Evolutionary conservation across 2,329 filamentous ascomycete genomes (phyloP), one percentile per base, ranked within the genome.

Genomic region (Colletotrichum aenigma): DNA sequence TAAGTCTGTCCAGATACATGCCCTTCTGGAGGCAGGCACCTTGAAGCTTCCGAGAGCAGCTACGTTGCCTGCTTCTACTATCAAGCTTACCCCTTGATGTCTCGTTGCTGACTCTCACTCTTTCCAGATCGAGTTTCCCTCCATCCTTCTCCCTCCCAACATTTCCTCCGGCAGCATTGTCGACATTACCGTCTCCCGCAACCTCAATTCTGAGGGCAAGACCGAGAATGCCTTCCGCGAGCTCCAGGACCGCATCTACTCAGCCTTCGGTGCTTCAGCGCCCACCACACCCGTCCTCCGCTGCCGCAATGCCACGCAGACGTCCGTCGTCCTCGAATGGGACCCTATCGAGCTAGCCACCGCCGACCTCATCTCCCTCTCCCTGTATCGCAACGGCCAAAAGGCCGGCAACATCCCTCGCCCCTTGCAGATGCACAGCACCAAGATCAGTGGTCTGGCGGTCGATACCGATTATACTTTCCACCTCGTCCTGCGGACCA

Each of bases 321-420:
- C 97, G n/a, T 97, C 95, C 32, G 94, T 98, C 61, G 97, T 99
- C 48, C 94, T 99, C 68, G 97, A 98, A 87, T 99, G 97, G 97
- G 97, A 98, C 78, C 95, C 96, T 38, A 94, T 99, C 82, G 91
- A 96, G 81, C 92, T 98, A 66, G 97, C 96, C 26, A 98, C 96
- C 7, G 96, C 97, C 78, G 95, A 97, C 83, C 90, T 98, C 77
- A 93, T 97, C 81, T 96, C 94, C 66, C 91, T 99, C 69, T 95
- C 94, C 74, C 90, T 99, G 67, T 98, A 97, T 86, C 94, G 97
- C 84, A 99, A 99, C 88, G 96, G 95, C 80, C 96, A 96, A 83
- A 99, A 98, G 88, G 96, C 96, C 18, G 97, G 97, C 81, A 96
- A 94, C 81, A 98, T 99, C 82, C 97, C 97, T 26, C 92, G 94